Conservation (phyloP, 1,284 basidiomycete genomes). For the Coriolopsis trogii region DNA sequence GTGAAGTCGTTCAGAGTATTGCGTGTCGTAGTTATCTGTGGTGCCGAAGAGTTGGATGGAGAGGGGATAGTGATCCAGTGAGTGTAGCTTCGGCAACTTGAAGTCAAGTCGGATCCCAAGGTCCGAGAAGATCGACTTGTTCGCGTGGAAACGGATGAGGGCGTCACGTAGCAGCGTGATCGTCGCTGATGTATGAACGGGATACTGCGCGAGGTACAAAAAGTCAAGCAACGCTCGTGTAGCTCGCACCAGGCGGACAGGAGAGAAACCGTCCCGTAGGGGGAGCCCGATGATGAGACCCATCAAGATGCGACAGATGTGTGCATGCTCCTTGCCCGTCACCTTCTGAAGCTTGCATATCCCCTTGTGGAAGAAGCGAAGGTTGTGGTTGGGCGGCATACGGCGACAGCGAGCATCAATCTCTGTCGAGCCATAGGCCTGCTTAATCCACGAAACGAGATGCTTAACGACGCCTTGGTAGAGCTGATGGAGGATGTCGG, state of each 20-base stretch:
- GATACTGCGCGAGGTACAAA: constrained; percentile 1
- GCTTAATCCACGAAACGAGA: constrained; percentile 25
- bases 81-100: constrained; percentile 26
- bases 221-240: background rate
- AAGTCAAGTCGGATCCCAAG: constrained; percentile 24
- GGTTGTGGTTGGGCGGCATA: constrained; percentile 19
- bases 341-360: constrained; percentile 9
- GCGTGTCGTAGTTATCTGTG: constrained; percentile 8
- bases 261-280: background rate
- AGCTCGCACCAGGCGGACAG: background rate
- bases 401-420: constrained; percentile 26
- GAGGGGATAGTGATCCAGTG: background rate
- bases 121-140: constrained; percentile 6
- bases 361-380: constrained; percentile 28
- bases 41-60: constrained; percentile 5
- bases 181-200: background rate
- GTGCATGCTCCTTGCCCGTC: background rate
- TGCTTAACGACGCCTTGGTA: constrained; percentile 36
- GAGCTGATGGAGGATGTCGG: constrained; percentile 29
- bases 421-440: constrained; percentile 13
- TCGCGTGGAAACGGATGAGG: background rate
- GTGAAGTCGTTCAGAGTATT: constrained; percentile 26
- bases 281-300: background rate
- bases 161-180: background rate
- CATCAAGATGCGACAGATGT: background rate